phyloP scores from a whole-genome alignment of 768 basidiomycete species.

The Suillus placidus region DNA sequence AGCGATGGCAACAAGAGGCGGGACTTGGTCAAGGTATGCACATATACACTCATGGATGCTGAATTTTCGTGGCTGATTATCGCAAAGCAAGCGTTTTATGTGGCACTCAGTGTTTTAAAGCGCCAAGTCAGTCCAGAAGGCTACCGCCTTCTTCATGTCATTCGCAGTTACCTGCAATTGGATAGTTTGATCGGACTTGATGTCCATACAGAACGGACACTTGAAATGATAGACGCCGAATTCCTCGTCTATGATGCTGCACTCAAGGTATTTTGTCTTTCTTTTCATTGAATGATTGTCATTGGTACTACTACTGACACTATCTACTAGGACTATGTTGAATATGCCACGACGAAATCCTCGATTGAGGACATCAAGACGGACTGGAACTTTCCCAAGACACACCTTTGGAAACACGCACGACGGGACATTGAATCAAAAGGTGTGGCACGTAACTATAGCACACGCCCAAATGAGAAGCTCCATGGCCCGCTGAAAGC shows the following conservation, averaged over 20 bases:
- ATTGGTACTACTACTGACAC: too few species aligned
- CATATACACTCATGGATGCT: background rate
- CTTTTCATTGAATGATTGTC: too few species aligned
- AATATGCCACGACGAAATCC: too few species aligned
- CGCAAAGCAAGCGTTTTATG: background rate
- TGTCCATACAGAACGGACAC: conserved; percentile 34
- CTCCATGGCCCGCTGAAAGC: conserved; percentile 30
- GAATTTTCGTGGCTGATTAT: conserved; percentile 1
- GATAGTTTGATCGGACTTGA: conserved; percentile 33
- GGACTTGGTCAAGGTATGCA: conserved; percentile 38
- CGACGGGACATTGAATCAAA: too few species aligned
- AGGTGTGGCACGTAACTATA: too few species aligned
- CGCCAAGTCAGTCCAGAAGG: conserved; percentile 14
- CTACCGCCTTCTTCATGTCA: conserved; percentile 29
- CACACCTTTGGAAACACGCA: too few species aligned
- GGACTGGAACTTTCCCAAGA: too few species aligned
- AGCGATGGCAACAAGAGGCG: conserved; percentile 39
- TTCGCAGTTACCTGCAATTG: conserved; percentile 35
- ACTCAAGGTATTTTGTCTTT: too few species aligned
- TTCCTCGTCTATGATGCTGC: too few species aligned
- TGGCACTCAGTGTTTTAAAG: background rate
- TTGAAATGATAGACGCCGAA: conserved; percentile 22
- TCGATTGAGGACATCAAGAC: too few species aligned
- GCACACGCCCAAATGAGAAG: too few species aligned
- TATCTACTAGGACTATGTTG: too few species aligned